These are phyloP conservation scores for Pseudomicrostroma phylloplanum DNA, from an alignment of 1,284 basidiomycete genomes.

Conservation along the genomic window DNA sequence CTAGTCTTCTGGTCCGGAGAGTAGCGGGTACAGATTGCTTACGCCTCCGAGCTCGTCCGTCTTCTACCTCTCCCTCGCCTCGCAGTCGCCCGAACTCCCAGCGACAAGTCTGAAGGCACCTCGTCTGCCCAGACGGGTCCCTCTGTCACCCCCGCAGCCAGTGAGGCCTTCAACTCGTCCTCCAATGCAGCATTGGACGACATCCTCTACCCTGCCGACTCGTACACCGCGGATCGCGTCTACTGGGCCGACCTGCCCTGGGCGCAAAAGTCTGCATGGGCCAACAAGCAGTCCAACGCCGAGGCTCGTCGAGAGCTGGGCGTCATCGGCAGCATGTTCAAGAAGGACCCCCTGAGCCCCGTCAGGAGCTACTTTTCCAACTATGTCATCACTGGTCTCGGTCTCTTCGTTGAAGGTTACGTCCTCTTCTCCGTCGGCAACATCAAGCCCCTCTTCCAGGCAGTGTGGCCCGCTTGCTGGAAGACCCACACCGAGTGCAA, in stretches of 20 bases:
- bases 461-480: conserved; percentile 58
- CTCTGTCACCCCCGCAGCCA: background rate
- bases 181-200: conserved; percentile 26
- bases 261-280: conserved; percentile 48
- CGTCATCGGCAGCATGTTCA: conserved; percentile 55
- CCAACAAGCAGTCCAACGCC: conserved; percentile 53
- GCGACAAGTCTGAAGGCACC: background rate
- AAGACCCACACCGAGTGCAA: conserved; percentile 53
- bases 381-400: conserved; percentile 57
- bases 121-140: background rate
- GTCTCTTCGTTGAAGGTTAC: conserved; percentile 56
- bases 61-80: background rate
- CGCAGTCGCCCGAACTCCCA: background rate
- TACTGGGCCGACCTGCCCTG: conserved; percentile 53
- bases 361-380: conserved; percentile 54
- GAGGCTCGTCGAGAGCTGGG: conserved; percentile 54
- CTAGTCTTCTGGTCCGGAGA: no score
- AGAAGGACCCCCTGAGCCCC: conserved; percentile 54
- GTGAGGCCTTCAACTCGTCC: conserved; percentile 4
- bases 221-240: conserved; percentile 37
- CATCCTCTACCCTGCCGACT: conserved; percentile 43
- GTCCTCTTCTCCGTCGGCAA: conserved; percentile 59
- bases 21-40: no score
- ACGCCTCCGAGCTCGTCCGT: background rate
- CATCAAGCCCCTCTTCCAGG: conserved; percentile 53